phyloP scores from a whole-genome alignment of 139 green algal genomes.

The Chlamydomonas urium region DNA sequence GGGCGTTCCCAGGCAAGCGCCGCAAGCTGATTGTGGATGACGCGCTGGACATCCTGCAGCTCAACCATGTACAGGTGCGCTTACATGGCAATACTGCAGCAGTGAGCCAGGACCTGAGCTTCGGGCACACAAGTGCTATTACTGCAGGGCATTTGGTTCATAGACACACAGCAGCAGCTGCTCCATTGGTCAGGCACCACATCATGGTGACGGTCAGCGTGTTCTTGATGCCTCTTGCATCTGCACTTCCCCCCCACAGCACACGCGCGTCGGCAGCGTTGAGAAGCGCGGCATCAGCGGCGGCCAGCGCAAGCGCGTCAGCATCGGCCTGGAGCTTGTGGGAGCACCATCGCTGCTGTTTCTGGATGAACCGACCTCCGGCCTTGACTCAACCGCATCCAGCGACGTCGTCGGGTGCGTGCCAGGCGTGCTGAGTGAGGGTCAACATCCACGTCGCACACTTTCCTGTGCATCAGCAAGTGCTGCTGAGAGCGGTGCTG shows the following conservation, averaged over 20 bases:
- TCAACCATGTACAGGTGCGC: neutral
- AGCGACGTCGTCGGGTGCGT: constrained; percentile 59
- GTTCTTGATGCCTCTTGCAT: no score
- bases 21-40: constrained; percentile 21
- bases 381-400: constrained; percentile 62
- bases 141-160: neutral
- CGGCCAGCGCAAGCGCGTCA: constrained; percentile 79
- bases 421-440: neutral
- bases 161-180: neutral
- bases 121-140: neutral
- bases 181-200: neutral
- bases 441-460: no score
- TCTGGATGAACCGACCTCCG: constrained; percentile 73
- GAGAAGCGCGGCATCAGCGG: constrained; percentile 50
- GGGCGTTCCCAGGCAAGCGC: constrained; percentile 9
- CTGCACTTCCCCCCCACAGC: constrained; percentile 13
- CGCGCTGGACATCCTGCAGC: constrained; percentile 35
- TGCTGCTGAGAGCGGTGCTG: neutral
- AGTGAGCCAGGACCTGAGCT: neutral
- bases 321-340: constrained; percentile 57
- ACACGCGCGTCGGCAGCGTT: constrained; percentile 36
- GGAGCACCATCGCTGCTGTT: constrained; percentile 58
- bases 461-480: no score
- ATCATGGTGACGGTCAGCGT: neutral
- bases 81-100: neutral